These are phyloP conservation scores for Xylariaceae sp. DNA, from an alignment of 2,329 filamentous ascomycete species.

Conservation along the genomic window DNA sequence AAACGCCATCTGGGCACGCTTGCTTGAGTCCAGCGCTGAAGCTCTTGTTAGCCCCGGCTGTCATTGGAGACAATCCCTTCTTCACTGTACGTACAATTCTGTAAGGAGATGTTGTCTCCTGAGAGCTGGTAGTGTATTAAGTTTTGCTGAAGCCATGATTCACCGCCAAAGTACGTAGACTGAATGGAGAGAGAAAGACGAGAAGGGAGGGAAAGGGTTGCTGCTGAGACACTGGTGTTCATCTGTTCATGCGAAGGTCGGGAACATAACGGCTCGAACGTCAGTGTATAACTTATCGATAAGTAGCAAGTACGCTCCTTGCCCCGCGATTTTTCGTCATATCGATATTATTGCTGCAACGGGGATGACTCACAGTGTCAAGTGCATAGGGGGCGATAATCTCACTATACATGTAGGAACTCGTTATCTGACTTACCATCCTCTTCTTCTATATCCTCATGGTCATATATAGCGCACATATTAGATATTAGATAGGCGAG, in stretches of 20 bases:
- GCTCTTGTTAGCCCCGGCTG: constrained; percentile 33
- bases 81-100: constrained; percentile 70
- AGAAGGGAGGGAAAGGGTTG: neutral
- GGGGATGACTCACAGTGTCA: too few species aligned
- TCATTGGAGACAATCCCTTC: constrained; percentile 1
- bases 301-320: too few species aligned
- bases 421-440: too few species aligned
- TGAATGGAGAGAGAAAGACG: neutral
- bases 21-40: constrained; percentile 78
- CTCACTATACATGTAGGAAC: too few species aligned
- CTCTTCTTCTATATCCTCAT: too few species aligned
- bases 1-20: constrained; percentile 84
- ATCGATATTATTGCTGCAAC: too few species aligned
- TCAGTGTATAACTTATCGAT: neutral
- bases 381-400: too few species aligned
- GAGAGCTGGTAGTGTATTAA: constrained; percentile 60
- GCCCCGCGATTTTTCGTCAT: too few species aligned
- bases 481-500: too few species aligned
- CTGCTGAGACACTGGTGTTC: constrained; percentile 25
- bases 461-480: too few species aligned
- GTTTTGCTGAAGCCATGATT: constrained; percentile 52
- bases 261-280: too few species aligned
- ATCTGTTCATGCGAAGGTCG: constrained; percentile 18
- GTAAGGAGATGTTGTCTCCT: constrained; percentile 78
- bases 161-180: neutral